Conservation (phyloP, 768 basidiomycete species). For the Pluteus cervinus region DNA sequence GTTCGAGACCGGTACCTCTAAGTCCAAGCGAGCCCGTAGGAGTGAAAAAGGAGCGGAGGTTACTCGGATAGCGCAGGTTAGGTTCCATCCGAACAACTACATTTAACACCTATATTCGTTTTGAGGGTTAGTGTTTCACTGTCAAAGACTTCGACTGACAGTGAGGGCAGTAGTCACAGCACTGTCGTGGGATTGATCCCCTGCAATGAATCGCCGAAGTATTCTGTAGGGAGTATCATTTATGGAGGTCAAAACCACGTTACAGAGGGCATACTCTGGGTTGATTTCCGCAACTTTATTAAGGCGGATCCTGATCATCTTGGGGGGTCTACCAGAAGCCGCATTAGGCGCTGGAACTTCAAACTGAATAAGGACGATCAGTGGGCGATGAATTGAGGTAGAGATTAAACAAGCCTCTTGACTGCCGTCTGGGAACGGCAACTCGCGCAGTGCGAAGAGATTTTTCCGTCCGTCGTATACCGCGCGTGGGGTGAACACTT, state of each 20-base stretch:
- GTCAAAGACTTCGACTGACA: constrained; percentile 36
- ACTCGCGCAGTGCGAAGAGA: constrained; percentile 51
- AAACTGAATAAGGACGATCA: constrained; percentile 37
- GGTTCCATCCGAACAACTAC: constrained; percentile 75
- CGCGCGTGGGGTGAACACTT: constrained; percentile 67
- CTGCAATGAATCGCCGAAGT: constrained; percentile 54
- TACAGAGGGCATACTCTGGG: constrained; percentile 25
- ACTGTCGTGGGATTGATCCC: constrained; percentile 65
- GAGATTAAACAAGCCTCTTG: too few species aligned
- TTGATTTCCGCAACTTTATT: constrained; percentile 54
- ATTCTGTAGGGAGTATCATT: constrained; percentile 35
- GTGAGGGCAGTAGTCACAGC: constrained; percentile 55
- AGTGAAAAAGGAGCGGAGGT: constrained; percentile 72
- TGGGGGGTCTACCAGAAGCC: constrained; percentile 51
- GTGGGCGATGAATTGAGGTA: background rate
- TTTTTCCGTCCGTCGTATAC: constrained; percentile 83
- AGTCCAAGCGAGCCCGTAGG: constrained; percentile 43
- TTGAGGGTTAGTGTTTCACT: background rate
- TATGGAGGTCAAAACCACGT: background rate
- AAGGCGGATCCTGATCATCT: constrained; percentile 62
- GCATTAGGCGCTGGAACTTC: constrained; percentile 45
- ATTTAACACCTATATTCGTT: constrained; percentile 72
- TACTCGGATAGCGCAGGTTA: constrained; percentile 60
- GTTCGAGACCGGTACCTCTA: constrained; percentile 56
- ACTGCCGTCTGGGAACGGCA: too few species aligned